These are phyloP conservation scores for Leccinum ochraceum DNA, from an alignment of 768 basidiomycete species.

Conservation along the genomic window DNA sequence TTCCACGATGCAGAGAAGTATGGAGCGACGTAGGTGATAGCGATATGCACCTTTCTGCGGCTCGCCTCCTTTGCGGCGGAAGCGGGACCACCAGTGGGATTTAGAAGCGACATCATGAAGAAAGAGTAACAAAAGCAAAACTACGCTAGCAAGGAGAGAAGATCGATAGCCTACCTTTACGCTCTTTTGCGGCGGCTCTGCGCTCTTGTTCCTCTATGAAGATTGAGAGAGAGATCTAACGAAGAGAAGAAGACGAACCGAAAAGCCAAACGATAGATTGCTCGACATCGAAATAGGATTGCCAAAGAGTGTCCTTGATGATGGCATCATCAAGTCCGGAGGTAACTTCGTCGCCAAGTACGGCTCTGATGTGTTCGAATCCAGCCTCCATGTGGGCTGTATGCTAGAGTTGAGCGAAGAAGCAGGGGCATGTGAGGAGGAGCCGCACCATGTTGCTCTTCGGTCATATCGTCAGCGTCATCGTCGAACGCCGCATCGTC, in stretches of 20 bases:
- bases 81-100: slow-evolving; percentile 37
- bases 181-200: slow-evolving; percentile 62
- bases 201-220: slow-evolving; percentile 67
- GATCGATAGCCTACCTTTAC: slow-evolving; percentile 74
- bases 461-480: slow-evolving; percentile 78
- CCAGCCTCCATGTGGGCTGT: slow-evolving; percentile 69
- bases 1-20: slow-evolving; percentile 14
- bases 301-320: slow-evolving; percentile 83
- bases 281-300: slow-evolving; percentile 83
- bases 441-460: slow-evolving; percentile 73
- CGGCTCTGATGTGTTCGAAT: slow-evolving; percentile 62
- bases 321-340: slow-evolving; percentile 72
- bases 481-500: slow-evolving; percentile 81
- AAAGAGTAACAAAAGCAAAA: slow-evolving; percentile 36
- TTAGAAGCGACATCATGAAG: slow-evolving; percentile 35
- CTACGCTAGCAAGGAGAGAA: slow-evolving; percentile 30
- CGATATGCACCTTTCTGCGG: slow-evolving; percentile 62
- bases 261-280: slow-evolving; percentile 72
- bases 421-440: not conserved
- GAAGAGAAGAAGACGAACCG: slow-evolving; percentile 48
- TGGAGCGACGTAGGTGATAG: slow-evolving; percentile 31
- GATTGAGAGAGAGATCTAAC: slow-evolving; percentile 2
- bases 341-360: slow-evolving; percentile 64
- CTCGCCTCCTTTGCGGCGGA: slow-evolving; percentile 37
- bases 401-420: slow-evolving; percentile 15